Evolutionary conservation across 1,284 basidiomycete genomes (phyloP), one percentile per base, ranked within the genome.

Genomic region (Athelia sp.): DNA sequence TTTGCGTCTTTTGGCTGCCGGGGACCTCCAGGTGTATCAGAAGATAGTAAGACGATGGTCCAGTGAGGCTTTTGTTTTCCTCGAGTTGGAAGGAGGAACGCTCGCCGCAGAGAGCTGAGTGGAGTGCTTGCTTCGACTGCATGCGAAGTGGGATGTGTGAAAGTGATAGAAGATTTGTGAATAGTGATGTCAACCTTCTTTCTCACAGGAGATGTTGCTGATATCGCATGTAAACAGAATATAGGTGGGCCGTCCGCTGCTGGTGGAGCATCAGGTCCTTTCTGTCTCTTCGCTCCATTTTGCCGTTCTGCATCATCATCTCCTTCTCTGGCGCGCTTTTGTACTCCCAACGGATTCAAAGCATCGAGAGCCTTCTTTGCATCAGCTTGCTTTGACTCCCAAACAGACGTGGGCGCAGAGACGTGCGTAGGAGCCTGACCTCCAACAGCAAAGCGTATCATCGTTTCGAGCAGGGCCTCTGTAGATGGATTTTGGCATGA

Each of bases 131-230:
- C 67, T 54, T 82, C 78, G 18, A 74, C 56, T 15, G 63, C 65
- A 46, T 70, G 65, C 0, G 77, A 74, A 1, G 65, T 54, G 1
- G 78, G 67, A 58, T 81, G 70, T 14, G 67, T 63, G 54, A 87
- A 74, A 3, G 67, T 70, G 43, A 87, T 69, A 4, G 74, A 68
- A 17, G 67, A 63, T 14, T 64, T 56, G 54, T 78, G 72, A 36
- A 85, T 65, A 14, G 74, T 75, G 54, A 87, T 73, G 57, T 86
- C 76, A 19, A 82, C 74, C 55, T 85, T 86, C 66, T 84, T 86
- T 46, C 85, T 79, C 36, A 87, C 61, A n/a, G 85, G 84, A 0
- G 84, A 78, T 10, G 80, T 79, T 11, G 75, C 69, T 19, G 84
- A 85, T 45, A 87, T 63, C 22, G 76, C 64, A 32, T 82, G 78